Percentiles rank a stretch among this genome's conserved stretches.
phyloP scores from a whole-genome alignment of 345 rosid genomes.

The Pugionium cornutum region DNA sequence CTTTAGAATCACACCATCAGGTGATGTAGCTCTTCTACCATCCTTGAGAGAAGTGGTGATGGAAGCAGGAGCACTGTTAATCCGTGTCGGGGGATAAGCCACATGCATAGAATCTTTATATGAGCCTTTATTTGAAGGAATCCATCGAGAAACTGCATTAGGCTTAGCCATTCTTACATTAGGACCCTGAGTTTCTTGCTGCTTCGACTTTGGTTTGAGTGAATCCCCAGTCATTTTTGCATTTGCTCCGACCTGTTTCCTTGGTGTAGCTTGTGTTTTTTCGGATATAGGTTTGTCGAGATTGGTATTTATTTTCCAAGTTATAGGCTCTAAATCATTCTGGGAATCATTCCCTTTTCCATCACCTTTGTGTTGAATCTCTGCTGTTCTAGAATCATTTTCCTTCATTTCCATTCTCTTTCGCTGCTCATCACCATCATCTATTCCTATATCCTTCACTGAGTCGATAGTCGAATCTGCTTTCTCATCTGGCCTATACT shows the following conservation, averaged over 20 bases:
- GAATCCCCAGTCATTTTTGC: constrained; percentile 58
- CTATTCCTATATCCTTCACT: constrained; percentile 87
- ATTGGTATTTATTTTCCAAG: constrained; percentile 41
- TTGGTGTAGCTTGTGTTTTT: constrained; percentile 52
- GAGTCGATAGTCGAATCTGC: constrained; percentile 52
- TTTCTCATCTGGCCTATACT: constrained; percentile 57
- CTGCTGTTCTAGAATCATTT: constrained; percentile 44
- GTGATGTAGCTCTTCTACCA: constrained; percentile 44
- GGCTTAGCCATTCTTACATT: constrained; percentile 75
- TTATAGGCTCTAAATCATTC: constrained; percentile 49
- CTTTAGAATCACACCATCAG: constrained; percentile 44
- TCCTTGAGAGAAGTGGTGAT: constrained; percentile 65
- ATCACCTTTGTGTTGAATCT: constrained; percentile 47
- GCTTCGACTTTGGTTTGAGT: constrained; percentile 62
- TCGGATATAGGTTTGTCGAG: constrained; percentile 54
- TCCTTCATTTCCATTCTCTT: constrained; percentile 45
- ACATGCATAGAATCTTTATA: constrained; percentile 77
- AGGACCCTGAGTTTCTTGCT: constrained; percentile 56
- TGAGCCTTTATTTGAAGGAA: constrained; percentile 84
- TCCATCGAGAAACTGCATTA: constrained; percentile 72
- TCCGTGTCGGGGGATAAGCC: constrained; percentile 72
- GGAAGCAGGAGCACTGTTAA: constrained; percentile 78
- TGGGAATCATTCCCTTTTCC: constrained; percentile 39
- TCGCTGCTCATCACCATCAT: constrained; percentile 56
- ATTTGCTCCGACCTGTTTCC: constrained; percentile 50